phyloP scores from a whole-genome alignment of 305 asterid species.

The Salvia sclarea region DNA sequence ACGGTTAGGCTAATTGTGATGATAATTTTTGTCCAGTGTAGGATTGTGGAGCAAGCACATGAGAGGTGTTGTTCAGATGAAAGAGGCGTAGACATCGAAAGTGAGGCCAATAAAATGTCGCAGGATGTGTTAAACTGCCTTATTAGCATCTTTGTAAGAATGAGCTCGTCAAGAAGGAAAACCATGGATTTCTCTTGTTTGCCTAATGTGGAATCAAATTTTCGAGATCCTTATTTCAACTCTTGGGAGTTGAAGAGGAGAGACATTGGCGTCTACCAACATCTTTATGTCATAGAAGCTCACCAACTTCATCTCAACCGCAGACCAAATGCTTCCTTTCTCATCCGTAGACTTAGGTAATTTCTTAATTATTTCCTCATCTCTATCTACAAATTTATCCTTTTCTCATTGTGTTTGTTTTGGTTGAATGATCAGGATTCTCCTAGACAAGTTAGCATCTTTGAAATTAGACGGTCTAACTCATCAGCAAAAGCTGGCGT shows the following conservation, averaged over 20 bases:
- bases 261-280: constrained; percentile 57
- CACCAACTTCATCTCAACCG: constrained; percentile 56
- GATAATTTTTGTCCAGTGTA: constrained; percentile 47
- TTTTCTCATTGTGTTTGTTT: neutral
- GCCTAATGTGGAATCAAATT: constrained; percentile 36
- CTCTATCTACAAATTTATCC: neutral
- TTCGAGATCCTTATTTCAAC: constrained; percentile 57
- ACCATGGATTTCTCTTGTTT: constrained; percentile 56
- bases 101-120: constrained; percentile 57
- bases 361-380: constrained; percentile 26
- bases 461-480: constrained; percentile 62
- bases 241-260: constrained; percentile 41
- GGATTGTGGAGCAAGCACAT: constrained; percentile 56
- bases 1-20: constrained; percentile 9
- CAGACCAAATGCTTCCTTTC: constrained; percentile 60
- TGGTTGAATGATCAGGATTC: constrained; percentile 52
- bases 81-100: constrained; percentile 43
- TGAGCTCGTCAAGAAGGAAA: constrained; percentile 61
- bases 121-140: constrained; percentile 74
- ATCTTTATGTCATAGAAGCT: constrained; percentile 54
- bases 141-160: constrained; percentile 56
- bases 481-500: constrained; percentile 87
- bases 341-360: constrained; percentile 70
- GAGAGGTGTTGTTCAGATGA: constrained; percentile 68
- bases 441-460: constrained; percentile 63